Conservation (phyloP, 2,329 filamentous ascomycete genomes). For the Epichloe coenophiala region DNA sequence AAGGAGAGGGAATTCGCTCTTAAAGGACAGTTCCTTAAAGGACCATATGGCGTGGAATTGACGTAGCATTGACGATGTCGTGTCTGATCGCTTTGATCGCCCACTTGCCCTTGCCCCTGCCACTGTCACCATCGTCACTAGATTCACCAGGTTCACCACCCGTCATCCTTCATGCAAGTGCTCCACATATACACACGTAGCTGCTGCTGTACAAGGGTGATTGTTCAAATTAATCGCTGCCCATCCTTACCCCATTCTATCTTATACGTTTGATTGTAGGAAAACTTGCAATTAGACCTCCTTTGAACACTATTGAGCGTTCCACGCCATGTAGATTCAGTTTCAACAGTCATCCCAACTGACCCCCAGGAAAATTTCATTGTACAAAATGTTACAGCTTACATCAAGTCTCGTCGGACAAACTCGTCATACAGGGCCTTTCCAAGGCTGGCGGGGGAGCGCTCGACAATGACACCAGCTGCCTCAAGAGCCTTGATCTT, state of each 20-base stretch:
- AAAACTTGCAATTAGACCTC: slow-evolving; percentile 14
- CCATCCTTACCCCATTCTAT: slow-evolving; percentile 16
- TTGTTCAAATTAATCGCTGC: slow-evolving; percentile 2
- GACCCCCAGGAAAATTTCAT: background rate
- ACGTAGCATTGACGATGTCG: no score
- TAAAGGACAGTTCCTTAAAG: no score
- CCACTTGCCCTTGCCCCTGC: no score
- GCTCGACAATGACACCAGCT: slow-evolving; percentile 86
- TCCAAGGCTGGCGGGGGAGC: slow-evolving; percentile 75
- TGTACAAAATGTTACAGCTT: slow-evolving; percentile 22
- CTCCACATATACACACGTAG: background rate
- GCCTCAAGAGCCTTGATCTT: slow-evolving; percentile 93
- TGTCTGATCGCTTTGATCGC: no score
- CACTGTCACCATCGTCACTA: no score
- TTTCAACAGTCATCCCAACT: slow-evolving; percentile 1
- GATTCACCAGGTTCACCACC: no score
- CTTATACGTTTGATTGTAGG: slow-evolving; percentile 18
- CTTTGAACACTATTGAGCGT: slow-evolving; percentile 10
- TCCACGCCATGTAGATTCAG: slow-evolving; percentile 9
- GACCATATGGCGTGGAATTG: no score
- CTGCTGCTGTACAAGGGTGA: background rate
- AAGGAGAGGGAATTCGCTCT: no score
- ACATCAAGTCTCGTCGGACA: slow-evolving; percentile 89
- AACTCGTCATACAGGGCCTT: slow-evolving; percentile 94
- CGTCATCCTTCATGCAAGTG: no score